Base-by-base conservation (phyloP, 2,329 filamentous ascomycete genomes). In the Fusarium begoniae region DNA sequence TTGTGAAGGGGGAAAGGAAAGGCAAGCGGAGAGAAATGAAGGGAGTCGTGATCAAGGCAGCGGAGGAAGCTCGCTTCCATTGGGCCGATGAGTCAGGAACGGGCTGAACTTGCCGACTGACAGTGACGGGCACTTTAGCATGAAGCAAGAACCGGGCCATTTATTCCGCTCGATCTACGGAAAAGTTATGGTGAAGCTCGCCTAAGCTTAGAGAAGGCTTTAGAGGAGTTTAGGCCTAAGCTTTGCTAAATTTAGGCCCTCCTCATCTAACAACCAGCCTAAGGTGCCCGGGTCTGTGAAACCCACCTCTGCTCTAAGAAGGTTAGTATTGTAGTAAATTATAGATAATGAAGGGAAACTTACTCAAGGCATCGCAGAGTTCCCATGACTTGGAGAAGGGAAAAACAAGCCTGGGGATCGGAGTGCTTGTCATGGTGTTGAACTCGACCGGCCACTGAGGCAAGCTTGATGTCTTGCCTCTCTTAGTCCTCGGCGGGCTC, bases 401-500 rank as follows among this genome's bases (percentile, higher is more conserved):
- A 17, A 35, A 35, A 35, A 35, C 32, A 17, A 35, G 32, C 17
- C 32, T 35, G 32, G 32, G 3, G 32, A 35, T 35, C 32, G 1
- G 14, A 9, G 32, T 35, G 7, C 32, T 15, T 35, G 3, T 35
- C 32, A 35, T 35, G 32, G 14, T 35, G 14, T 35, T 35, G 32
- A 8, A 17, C 32, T 35, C 32, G 14, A 35, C 32, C 32, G 14
- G 14, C 1, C 1, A 8, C 32, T 17, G 3, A 17, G 14, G 32
- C 32, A 35, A 35, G n/a, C n/a, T n/a, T n/a, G n/a, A 28, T 28
- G 6, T 32, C 2, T 32, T 32, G 12, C 5, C 30, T 32, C 12
- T 7, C 32, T 32, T 5, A 32, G 6, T 8, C 6, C 14, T 15
- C 1, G 3, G 14, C 1, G 32, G 32, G 1, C 3, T 35, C 32